Conservation (phyloP, 2,329 filamentous ascomycete species). For the Teratosphaeriaceae sp. region DNA sequence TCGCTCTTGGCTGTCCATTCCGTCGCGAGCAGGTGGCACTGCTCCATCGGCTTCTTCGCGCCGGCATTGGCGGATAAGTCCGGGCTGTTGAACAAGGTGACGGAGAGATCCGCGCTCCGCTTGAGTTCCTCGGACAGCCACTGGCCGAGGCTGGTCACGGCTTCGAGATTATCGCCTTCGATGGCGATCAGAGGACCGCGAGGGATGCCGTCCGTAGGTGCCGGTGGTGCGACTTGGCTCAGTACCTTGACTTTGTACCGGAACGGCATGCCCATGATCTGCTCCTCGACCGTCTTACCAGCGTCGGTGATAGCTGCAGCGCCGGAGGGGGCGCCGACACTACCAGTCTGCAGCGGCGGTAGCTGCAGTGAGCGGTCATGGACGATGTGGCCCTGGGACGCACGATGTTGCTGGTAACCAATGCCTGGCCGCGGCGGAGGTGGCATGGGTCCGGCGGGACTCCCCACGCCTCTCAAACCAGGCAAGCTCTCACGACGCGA, state of each 20-base stretch:
- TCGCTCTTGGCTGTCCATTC: conserved; percentile 70
- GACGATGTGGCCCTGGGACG: conserved; percentile 24
- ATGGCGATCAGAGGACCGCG: conserved; percentile 79
- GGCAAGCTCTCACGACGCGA: conserved; percentile 38
- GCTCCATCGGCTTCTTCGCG: conserved; percentile 29
- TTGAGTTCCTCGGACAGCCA: conserved; percentile 52
- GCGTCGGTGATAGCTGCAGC: conserved; percentile 10
- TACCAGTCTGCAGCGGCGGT: conserved; percentile 46
- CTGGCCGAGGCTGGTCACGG: conserved; percentile 59
- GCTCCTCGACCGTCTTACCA: conserved; percentile 37
- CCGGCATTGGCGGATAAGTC: conserved; percentile 31
- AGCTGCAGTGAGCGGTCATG: conserved; percentile 47
- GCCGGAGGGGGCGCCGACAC: conserved; percentile 10
- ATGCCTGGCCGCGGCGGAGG: conserved; percentile 47
- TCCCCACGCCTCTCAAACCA: conserved; percentile 24
- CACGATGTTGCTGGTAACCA: conserved; percentile 29
- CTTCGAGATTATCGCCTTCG: conserved; percentile 63
- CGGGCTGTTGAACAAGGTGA: conserved; percentile 46
- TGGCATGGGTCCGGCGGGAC: conserved; percentile 39
- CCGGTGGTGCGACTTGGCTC: conserved; percentile 65
- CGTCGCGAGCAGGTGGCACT: conserved; percentile 53
- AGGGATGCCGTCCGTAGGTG: conserved; percentile 34
- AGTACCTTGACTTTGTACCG: conserved; percentile 71
- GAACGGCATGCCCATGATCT: conserved; percentile 70
- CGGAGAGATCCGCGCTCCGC: conserved; percentile 46